Percentiles rank a stretch among this genome's conserved stretches.
Evolutionary conservation across 83 land plant species (phyloP).

Genomic region (Thuja plicata): DNA sequence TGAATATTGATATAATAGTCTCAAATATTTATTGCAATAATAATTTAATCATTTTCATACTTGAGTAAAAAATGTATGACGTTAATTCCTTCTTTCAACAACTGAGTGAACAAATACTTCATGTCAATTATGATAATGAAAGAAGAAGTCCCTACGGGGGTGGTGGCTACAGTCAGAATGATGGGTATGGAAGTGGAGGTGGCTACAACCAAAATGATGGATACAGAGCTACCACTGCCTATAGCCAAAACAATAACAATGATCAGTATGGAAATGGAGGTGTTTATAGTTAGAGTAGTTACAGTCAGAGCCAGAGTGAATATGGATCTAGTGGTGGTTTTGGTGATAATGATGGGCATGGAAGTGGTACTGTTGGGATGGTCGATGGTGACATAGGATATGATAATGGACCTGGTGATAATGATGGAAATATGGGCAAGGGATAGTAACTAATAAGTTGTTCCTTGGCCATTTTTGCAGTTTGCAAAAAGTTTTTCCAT

Average conservation of each 20-base stretch:
- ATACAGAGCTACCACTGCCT: constrained; percentile 10
- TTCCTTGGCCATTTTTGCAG: neutral
- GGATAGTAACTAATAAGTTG: neutral
- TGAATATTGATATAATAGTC: constrained; percentile 7
- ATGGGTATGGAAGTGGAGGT: constrained; percentile 11
- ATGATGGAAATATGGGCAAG: constrained; percentile 6
- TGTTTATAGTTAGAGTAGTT: neutral
- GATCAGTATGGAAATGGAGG: neutral
- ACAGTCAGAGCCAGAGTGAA: neutral
- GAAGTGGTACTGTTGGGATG: constrained; percentile 5
- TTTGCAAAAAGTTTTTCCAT: neutral
- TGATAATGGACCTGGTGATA: constrained; percentile 18
- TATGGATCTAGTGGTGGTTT: constrained; percentile 14
- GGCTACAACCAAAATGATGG: constrained; percentile 7
- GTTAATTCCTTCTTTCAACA: constrained; percentile 27
- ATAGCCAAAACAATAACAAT: neutral
- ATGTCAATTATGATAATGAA: constrained; percentile 57
- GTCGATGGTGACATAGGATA: neutral
- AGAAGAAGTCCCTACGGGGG: constrained; percentile 25
- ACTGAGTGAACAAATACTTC: constrained; percentile 51
- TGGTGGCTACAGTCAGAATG: constrained; percentile 18
- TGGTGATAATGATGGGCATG: neutral
- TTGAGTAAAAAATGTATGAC: neutral
- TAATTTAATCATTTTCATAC: neutral
- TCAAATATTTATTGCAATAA: neutral